Conservation (phyloP, 78 protist genomes). For the Salpingoeca rosetta region DNA sequence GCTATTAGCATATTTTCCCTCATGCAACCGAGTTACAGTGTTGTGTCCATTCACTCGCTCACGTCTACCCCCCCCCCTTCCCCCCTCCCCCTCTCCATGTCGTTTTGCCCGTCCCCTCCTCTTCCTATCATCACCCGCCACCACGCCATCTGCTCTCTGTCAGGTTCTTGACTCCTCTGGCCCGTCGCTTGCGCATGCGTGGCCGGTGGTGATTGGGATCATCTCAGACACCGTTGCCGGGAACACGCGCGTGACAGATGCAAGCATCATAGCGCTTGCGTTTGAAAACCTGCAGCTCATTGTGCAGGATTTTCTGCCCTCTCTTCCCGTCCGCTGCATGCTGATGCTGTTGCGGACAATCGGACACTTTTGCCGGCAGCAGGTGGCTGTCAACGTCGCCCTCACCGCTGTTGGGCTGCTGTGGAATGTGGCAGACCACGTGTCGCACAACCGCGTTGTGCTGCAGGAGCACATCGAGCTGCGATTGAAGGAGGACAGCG, state of each 20-base stretch:
- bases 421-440: slow-evolving; percentile 29
- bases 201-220: slow-evolving; percentile 23
- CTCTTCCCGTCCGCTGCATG: slow-evolving; percentile 1
- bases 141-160: no score
- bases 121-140: no score
- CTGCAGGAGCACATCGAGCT: not conserved
- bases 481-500: no score
- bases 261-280: not conserved
- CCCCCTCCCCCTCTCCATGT: no score
- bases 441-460: not conserved
- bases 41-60: no score
- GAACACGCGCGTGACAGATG: not conserved
- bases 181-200: slow-evolving; percentile 14
- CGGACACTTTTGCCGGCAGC: slow-evolving; percentile 23
- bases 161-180: slow-evolving; percentile 11
- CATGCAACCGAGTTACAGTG: no score
- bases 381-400: slow-evolving; percentile 18
- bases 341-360: not conserved
- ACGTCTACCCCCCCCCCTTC: no score
- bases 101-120: no score
- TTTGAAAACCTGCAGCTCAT: slow-evolving; percentile 11
- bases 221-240: not conserved
- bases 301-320: not conserved
- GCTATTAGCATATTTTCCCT: no score
- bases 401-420: slow-evolving; percentile 37